These are phyloP conservation scores for Pinus taeda DNA, from an alignment of 75 land plant species.

Conservation along the genomic window DNA sequence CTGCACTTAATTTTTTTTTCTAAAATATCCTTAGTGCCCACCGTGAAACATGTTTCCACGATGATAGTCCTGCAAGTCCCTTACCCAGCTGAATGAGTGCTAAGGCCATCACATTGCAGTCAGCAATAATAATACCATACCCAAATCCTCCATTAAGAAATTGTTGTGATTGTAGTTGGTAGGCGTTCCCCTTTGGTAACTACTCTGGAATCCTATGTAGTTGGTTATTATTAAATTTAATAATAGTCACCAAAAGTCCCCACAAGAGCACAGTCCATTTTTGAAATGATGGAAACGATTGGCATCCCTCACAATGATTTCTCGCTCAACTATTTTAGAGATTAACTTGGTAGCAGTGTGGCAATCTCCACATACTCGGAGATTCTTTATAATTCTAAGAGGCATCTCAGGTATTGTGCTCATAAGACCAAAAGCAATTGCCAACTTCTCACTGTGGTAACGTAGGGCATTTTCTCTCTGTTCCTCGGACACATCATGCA, in stretches of 20 bases:
- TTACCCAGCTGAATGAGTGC: no score
- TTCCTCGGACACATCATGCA: background rate
- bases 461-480: background rate
- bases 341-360: background rate
- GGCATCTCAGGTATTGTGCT: background rate
- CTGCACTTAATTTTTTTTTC: no score
- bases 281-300: background rate
- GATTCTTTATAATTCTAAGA: background rate
- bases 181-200: no score
- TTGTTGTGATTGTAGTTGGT: no score
- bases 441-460: conserved; percentile 1
- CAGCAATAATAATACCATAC: no score
- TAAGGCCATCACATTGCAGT: no score
- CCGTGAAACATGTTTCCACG: no score
- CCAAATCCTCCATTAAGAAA: no score
- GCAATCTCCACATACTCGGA: background rate
- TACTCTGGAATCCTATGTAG: no score
- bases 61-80: no score
- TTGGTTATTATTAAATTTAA: no score
- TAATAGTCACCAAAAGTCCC: background rate
- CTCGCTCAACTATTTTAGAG: background rate
- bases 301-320: conserved; percentile 3
- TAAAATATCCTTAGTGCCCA: no score
- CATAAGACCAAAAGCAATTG: conserved; percentile 4
- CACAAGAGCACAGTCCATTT: background rate